Percentiles rank a stretch among this genome's conserved stretches.
phyloP scores from a whole-genome alignment of 495 filamentous ascomycete genomes.

The Penicillium pulvis region DNA sequence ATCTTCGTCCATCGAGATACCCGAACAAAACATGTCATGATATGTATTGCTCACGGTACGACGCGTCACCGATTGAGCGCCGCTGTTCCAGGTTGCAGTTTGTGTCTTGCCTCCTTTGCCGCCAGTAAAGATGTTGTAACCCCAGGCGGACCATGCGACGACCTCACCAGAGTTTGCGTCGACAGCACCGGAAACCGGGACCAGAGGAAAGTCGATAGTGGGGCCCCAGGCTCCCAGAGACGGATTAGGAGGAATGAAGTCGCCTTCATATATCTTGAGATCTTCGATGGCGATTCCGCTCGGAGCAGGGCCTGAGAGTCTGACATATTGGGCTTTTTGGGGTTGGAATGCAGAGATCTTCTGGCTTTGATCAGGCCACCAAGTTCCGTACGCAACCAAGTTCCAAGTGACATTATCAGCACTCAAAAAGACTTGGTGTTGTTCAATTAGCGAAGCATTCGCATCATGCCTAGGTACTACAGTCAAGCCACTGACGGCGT shows the following conservation, averaged over 20 bases:
- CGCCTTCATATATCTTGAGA: conserved; percentile 24
- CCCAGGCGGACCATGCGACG: conserved; percentile 44
- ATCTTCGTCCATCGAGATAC: conserved; percentile 49
- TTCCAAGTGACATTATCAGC: conserved; percentile 40
- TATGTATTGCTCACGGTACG: conserved; percentile 37
- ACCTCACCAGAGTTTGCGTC: conserved; percentile 39
- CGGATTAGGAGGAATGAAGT: conserved; percentile 1
- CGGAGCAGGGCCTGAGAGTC: conserved; percentile 18
- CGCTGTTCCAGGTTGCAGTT: conserved; percentile 44
- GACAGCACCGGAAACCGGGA: conserved; percentile 43
- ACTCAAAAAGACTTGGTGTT: conserved; percentile 41
- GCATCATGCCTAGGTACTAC: conserved; percentile 10
- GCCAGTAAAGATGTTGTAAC: conserved; percentile 31
- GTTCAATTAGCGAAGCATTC: not conserved
- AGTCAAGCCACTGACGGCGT: conserved; percentile 7
- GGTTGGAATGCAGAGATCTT: conserved; percentile 43
- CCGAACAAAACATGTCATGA: conserved; percentile 65
- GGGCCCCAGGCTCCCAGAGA: conserved; percentile 43
- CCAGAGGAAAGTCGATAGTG: conserved; percentile 52
- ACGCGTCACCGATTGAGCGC: conserved; percentile 33
- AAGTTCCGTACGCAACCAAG: conserved; percentile 45
- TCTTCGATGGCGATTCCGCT: conserved; percentile 38
- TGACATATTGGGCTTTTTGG: conserved; percentile 39
- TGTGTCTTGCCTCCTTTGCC: conserved; percentile 36
- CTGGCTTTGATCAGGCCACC: conserved; percentile 36